These are phyloP conservation scores for Thielaviopsis populi DNA, from an alignment of 2,329 filamentous ascomycete species.

Conservation along the genomic window DNA sequence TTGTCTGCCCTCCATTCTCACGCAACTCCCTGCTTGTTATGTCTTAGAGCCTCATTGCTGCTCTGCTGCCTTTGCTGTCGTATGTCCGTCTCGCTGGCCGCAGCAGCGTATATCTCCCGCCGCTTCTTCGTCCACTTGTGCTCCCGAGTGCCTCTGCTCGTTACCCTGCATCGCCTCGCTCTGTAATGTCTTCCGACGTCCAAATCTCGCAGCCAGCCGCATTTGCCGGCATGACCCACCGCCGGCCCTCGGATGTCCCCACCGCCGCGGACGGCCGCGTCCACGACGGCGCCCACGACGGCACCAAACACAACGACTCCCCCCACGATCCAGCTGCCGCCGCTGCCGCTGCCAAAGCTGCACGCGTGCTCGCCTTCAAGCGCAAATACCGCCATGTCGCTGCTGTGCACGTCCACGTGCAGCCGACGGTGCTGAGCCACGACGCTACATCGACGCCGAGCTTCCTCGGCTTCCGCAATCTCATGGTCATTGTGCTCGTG, in stretches of 20 bases:
- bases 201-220: not conserved
- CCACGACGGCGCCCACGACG: too few species aligned
- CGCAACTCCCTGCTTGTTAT: not conserved
- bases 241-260: too few species aligned
- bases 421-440: conserved; percentile 71
- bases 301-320: not conserved
- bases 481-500: conserved; percentile 89
- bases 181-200: not conserved
- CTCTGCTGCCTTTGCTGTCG: too few species aligned
- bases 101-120: too few species aligned
- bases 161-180: too few species aligned
- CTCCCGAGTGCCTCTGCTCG: too few species aligned
- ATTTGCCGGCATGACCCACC: not conserved
- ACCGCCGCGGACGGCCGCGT: too few species aligned
- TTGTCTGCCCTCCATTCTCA: not conserved
- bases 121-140: too few species aligned
- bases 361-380: conserved; percentile 13
- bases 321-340: not conserved
- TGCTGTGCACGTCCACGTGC: conserved; percentile 59
- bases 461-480: conserved; percentile 85
- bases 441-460: conserved; percentile 62
- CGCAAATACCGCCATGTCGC: conserved; percentile 80
- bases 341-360: conserved; percentile 8
- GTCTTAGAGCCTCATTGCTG: not conserved
- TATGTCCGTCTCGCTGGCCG: too few species aligned